phyloP scores from a whole-genome alignment of 1,284 basidiomycete genomes.

The Coriolopsis trogii region DNA sequence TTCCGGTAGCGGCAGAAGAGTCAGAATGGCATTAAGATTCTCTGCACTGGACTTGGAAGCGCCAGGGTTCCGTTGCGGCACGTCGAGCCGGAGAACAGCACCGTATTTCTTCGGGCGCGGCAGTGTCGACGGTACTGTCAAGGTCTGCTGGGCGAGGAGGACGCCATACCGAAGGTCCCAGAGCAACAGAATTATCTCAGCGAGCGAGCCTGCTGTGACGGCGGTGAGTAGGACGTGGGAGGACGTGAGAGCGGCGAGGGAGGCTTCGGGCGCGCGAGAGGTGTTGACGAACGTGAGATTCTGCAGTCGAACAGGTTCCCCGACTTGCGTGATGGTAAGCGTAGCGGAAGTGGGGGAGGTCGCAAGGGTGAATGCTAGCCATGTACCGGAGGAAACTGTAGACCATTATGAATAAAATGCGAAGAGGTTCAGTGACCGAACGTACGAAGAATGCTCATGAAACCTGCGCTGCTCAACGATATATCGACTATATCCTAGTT shows the following conservation, averaged over 20 bases:
- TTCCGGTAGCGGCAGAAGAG: slow-evolving; percentile 47
- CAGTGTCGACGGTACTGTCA: slow-evolving; percentile 56
- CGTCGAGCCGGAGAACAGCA: slow-evolving; percentile 37
- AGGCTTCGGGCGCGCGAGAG: slow-evolving; percentile 34
- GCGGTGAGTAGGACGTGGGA: slow-evolving; percentile 66
- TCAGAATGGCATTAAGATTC: slow-evolving; percentile 51
- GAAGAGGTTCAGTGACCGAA: neutral
- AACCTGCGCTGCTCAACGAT: slow-evolving; percentile 52
- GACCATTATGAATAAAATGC: slow-evolving; percentile 1
- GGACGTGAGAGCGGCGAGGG: slow-evolving; percentile 58
- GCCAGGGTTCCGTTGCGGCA: no score
- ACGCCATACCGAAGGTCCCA: slow-evolving; percentile 78
- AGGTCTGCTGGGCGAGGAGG: slow-evolving; percentile 55
- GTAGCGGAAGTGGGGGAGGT: slow-evolving; percentile 25
- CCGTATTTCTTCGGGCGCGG: slow-evolving; percentile 38
- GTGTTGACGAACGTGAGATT: slow-evolving; percentile 34
- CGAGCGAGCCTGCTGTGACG: slow-evolving; percentile 39
- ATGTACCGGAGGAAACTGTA: slow-evolving; percentile 45
- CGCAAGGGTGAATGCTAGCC: slow-evolving; percentile 51
- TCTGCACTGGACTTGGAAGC: slow-evolving; percentile 4
- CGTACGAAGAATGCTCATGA: slow-evolving; percentile 53
- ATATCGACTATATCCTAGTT: slow-evolving; percentile 35
- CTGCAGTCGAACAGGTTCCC: slow-evolving; percentile 43
- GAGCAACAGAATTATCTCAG: slow-evolving; percentile 58
- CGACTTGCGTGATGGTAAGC: slow-evolving; percentile 30